Evolutionary conservation across 2,329 filamentous ascomycete species (phyloP).

Genomic region (Fusarium sp.): DNA sequence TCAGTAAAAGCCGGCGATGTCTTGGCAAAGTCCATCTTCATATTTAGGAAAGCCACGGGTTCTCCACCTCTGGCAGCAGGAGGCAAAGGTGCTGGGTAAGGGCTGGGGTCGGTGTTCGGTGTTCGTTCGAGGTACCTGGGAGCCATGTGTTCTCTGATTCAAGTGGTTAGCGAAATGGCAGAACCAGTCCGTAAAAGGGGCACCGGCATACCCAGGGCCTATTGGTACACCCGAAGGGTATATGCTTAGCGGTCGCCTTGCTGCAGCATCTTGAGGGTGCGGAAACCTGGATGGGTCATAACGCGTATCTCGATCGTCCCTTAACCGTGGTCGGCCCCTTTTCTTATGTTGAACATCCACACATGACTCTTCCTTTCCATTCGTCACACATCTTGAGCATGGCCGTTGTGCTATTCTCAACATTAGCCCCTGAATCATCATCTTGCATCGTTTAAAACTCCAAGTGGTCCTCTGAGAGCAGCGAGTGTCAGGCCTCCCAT

Average conservation of each 20-base stretch:
- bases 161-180: slow-evolving; percentile 61
- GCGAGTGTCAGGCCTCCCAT: neutral
- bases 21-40: slow-evolving; percentile 65
- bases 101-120: slow-evolving; percentile 57
- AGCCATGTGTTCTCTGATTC: slow-evolving; percentile 57
- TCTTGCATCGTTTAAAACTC: neutral
- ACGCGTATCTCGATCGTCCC: slow-evolving; percentile 71
- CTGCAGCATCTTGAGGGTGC: slow-evolving; percentile 55
- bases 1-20: slow-evolving; percentile 64
- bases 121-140: slow-evolving; percentile 62
- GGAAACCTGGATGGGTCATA: slow-evolving; percentile 61
- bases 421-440: slow-evolving; percentile 46
- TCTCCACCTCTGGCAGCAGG: slow-evolving; percentile 55
- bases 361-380: slow-evolving; percentile 81
- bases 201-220: slow-evolving; percentile 56
- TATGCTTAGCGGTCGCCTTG: slow-evolving; percentile 60
- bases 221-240: slow-evolving; percentile 57
- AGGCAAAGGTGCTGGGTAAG: slow-evolving; percentile 56
- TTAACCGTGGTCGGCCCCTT: slow-evolving; percentile 76
- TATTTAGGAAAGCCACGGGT: slow-evolving; percentile 65
- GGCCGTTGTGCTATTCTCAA: slow-evolving; percentile 70
- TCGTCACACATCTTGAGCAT: slow-evolving; percentile 77
- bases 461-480: neutral
- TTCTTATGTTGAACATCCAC: slow-evolving; percentile 89
- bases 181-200: slow-evolving; percentile 56